Evolutionary conservation across 805 yeast species (phyloP).

Genomic region (Ogataea siamensis): DNA sequence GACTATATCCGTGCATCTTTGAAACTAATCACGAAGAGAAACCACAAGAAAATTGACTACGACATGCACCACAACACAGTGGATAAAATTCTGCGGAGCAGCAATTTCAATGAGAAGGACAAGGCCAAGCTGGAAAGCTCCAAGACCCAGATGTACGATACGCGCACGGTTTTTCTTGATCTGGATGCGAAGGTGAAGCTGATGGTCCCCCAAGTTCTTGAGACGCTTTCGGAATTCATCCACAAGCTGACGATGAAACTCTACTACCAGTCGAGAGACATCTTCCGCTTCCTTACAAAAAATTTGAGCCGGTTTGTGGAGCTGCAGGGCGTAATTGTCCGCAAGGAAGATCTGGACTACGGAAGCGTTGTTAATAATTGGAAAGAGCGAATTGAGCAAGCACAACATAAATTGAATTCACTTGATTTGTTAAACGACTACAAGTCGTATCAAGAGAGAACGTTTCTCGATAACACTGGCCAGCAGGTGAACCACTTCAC

Average conservation of each 20-base stretch:
- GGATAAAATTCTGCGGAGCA: slow-evolving; percentile 38
- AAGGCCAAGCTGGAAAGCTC: slow-evolving; percentile 33
- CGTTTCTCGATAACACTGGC: slow-evolving; percentile 34
- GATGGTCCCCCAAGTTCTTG: slow-evolving; percentile 45
- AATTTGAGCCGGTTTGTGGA: slow-evolving; percentile 29
- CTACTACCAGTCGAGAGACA: slow-evolving; percentile 38
- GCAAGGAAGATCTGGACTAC: slow-evolving; percentile 24
- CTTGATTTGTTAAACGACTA: slow-evolving; percentile 38
- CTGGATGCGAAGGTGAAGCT: slow-evolving; percentile 41
- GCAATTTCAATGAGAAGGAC: slow-evolving; percentile 39
- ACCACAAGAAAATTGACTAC: slow-evolving; percentile 41
- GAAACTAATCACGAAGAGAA: slow-evolving; percentile 44
- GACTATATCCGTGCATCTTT: slow-evolving; percentile 36
- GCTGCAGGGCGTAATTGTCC: slow-evolving; percentile 33
- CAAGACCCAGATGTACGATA: slow-evolving; percentile 34
- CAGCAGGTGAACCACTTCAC: slow-evolving; percentile 25
- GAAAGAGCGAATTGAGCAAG: slow-evolving; percentile 36
- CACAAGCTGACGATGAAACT: slow-evolving; percentile 40
- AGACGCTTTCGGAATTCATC: slow-evolving; percentile 48
- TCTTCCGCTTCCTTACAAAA: slow-evolving; percentile 34
- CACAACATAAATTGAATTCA: slow-evolving; percentile 39
- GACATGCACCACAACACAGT: slow-evolving; percentile 39
- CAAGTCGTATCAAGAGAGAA: slow-evolving; percentile 37
- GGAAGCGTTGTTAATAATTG: slow-evolving; percentile 39
- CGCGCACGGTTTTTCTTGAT: slow-evolving; percentile 33